Evolutionary conservation across 2,329 filamentous ascomycete genomes (phyloP).

Genomic region (Sphaerulina vaccinii): DNA sequence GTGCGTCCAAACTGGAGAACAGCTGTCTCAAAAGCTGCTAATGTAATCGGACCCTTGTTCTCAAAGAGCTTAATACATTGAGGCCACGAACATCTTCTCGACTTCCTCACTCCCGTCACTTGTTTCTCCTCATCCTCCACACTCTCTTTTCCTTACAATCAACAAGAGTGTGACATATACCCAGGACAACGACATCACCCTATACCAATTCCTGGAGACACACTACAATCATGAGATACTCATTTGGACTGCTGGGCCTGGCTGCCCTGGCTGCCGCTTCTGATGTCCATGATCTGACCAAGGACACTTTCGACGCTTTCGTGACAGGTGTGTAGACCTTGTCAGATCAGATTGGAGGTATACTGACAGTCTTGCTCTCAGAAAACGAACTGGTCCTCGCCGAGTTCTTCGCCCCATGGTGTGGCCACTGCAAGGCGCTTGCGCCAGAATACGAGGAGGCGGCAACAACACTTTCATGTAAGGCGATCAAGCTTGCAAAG

Average conservation of each 20-base stretch:
- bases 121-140: not conserved
- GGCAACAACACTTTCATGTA: slow-evolving; percentile 79
- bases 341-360: not conserved
- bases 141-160: too few species aligned
- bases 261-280: slow-evolving; percentile 59
- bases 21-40: too few species aligned
- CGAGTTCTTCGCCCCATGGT: slow-evolving; percentile 98
- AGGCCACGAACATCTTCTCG: not conserved
- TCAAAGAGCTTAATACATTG: not conserved
- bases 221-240: slow-evolving; percentile 28
- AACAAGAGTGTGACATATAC: too few species aligned
- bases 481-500: slow-evolving; percentile 82
- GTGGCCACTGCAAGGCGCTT: slow-evolving; percentile 97
- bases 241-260: slow-evolving; percentile 47
- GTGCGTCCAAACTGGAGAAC: too few species aligned
- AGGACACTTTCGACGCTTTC: slow-evolving; percentile 84
- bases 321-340: slow-evolving; percentile 53
- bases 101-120: not conserved
- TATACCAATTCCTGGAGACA: not conserved
- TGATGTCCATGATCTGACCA: slow-evolving; percentile 77
- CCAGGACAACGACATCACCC: not conserved
- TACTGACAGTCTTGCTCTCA: slow-evolving; percentile 37
- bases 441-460: slow-evolving; percentile 89
- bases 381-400: slow-evolving; percentile 85
- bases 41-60: not conserved